Conservation (phyloP, 2,329 filamentous ascomycete species). For the Ascochyta viciae-villosae region DNA sequence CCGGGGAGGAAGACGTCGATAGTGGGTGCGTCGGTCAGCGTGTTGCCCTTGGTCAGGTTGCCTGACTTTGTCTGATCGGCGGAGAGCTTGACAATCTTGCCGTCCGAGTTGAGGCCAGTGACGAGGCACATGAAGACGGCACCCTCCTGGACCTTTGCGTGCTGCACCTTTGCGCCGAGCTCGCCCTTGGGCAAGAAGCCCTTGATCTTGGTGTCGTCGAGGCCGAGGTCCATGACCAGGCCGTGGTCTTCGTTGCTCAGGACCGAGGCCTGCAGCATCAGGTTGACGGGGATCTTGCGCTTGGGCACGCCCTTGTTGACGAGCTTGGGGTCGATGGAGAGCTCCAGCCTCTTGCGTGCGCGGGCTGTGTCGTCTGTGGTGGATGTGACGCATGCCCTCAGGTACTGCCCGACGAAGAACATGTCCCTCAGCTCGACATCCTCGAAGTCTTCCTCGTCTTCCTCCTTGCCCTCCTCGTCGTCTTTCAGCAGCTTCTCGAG, state of each 20-base stretch:
- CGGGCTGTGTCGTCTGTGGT: slow-evolving; percentile 74
- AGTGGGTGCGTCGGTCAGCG: slow-evolving; percentile 78
- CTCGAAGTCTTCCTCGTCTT: slow-evolving; percentile 55
- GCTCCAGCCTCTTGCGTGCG: slow-evolving; percentile 80
- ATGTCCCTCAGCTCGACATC: slow-evolving; percentile 76
- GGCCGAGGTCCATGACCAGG: slow-evolving; percentile 87
- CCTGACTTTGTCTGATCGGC: slow-evolving; percentile 74
- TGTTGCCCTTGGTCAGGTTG: slow-evolving; percentile 69
- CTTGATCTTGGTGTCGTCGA: slow-evolving; percentile 70
- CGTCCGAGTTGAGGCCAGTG: slow-evolving; percentile 74
- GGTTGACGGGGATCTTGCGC: slow-evolving; percentile 76
- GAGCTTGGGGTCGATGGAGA: slow-evolving; percentile 80
- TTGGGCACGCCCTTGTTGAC: slow-evolving; percentile 77
- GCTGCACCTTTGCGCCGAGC: slow-evolving; percentile 69
- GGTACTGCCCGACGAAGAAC: slow-evolving; percentile 84
- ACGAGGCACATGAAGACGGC: slow-evolving; percentile 85
- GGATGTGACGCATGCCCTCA: slow-evolving; percentile 82
- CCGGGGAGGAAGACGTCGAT: slow-evolving; percentile 92
- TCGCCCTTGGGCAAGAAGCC: slow-evolving; percentile 90
- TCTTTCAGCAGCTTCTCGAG: slow-evolving; percentile 73
- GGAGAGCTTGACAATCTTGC: slow-evolving; percentile 87
- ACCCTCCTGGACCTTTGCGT: slow-evolving; percentile 78
- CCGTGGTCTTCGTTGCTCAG: slow-evolving; percentile 95
- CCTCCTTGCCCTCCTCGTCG: slow-evolving; percentile 65
- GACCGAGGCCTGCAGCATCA: slow-evolving; percentile 85